phyloP scores from a whole-genome alignment of 2,329 filamentous ascomycete species.

The Colletotrichum karsti region DNA sequence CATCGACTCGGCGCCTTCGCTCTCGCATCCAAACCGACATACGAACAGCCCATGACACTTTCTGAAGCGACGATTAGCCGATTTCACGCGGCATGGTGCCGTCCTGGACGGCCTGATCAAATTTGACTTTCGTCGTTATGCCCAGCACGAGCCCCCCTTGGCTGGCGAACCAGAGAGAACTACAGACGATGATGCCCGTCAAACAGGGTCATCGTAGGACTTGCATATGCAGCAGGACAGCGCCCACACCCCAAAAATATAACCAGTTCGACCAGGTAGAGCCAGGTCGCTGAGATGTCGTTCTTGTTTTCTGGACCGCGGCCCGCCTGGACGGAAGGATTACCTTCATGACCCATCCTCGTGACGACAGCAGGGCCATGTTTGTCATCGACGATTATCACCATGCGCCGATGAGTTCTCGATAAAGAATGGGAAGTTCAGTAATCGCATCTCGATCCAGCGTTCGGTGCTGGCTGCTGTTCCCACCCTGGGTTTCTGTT shows the following conservation, averaged over 20 bases:
- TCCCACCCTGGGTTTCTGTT: too few relatives aligned
- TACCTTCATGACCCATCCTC: not conserved
- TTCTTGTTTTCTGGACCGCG: not conserved
- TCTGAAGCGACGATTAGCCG: too few relatives aligned
- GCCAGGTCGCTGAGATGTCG: not conserved
- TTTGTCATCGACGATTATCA: not conserved
- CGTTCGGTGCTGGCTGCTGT: too few relatives aligned
- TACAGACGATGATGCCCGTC: not conserved
- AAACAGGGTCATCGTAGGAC: not conserved
- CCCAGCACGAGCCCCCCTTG: too few relatives aligned
- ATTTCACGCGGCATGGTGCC: not conserved
- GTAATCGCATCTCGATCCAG: too few relatives aligned
- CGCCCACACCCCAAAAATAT: not conserved
- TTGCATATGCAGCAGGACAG: not conserved
- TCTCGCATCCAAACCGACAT: not conserved
- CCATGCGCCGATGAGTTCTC: too few relatives aligned
- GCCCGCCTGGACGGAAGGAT: not conserved
- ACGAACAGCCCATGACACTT: not conserved
- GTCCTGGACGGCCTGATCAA: not conserved
- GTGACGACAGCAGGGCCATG: not conserved
- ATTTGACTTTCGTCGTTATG: not conserved
- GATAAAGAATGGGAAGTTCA: too few relatives aligned
- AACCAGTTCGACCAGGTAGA: not conserved
- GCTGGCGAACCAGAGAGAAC: too few relatives aligned
- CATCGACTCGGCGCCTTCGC: not conserved